Conservation (phyloP, 1,284 basidiomycete genomes). For the Stereum hirsutum region DNA sequence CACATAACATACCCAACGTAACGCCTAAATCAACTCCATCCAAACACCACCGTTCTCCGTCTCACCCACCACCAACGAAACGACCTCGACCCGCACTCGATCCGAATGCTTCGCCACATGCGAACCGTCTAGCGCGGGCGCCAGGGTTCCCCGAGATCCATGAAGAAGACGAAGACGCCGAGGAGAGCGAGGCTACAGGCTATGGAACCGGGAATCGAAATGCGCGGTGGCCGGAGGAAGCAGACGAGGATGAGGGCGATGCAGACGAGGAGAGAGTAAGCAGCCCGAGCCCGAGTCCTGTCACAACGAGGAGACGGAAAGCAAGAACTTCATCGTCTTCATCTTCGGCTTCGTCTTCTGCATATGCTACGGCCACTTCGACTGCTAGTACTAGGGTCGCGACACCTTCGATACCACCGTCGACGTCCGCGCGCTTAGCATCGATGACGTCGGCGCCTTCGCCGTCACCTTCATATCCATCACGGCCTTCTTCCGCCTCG, state of each 20-base stretch:
- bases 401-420: too few species aligned
- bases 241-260: too few species aligned
- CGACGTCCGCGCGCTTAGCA: too few species aligned
- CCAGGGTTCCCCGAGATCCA: conserved; percentile 58
- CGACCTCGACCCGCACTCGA: conserved; percentile 29
- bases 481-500: too few species aligned
- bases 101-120: conserved; percentile 36
- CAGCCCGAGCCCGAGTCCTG: conserved; percentile 21
- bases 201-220: too few species aligned
- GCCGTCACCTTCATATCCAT: conserved; percentile 15
- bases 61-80: conserved; percentile 20
- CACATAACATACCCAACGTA: conserved; percentile 34
- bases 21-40: conserved; percentile 22
- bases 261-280: conserved; percentile 31
- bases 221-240: too few species aligned
- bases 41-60: conserved; percentile 35
- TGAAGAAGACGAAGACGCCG: conserved; percentile 51
- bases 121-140: conserved; percentile 50
- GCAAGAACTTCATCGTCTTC: conserved; percentile 22
- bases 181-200: conserved; percentile 18
- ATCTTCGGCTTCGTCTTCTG: conserved; percentile 36
- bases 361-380: too few species aligned
- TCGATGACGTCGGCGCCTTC: conserved; percentile 23
- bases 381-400: too few species aligned
- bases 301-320: too few species aligned